Evolutionary conservation across 208 protist genomes (phyloP), one percentile per base, ranked within the genome.

Genomic region (Porcisia hertigi): DNA sequence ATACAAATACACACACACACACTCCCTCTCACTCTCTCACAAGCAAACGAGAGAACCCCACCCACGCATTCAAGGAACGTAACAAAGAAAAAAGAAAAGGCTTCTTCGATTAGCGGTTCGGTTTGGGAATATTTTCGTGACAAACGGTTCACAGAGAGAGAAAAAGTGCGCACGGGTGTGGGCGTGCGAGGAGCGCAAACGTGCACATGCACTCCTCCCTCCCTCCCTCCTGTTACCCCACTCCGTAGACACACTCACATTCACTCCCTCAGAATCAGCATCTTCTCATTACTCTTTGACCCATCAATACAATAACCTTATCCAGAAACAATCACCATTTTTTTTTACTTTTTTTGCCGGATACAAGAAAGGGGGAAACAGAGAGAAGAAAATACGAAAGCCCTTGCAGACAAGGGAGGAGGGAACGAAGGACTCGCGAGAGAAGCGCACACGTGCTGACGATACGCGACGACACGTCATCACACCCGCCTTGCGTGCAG

Each of bases 21-120:
- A 58, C 41, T 58, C 30, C n/a, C n/a, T n/a, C n/a, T 0, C 30
- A 30, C 30, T 30, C 30, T 0, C 30, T 30, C 30, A 30, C 30
- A 30, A 30, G 30, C 30, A 30, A 30, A 20, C 71, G 36, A 73
- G 36, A 54, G 47, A 79, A 9, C 25, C n/a, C 67, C 23, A 67
- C 60, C 9, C 43, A 58, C 12, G 47, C 41, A 75, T 60, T 52
- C 57, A 12, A 60, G 23, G 20, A 30, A 60, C 57, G 0, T 12
- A 12, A 12, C 11, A 52, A 12, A 43, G 5, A 57, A 9, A 55
- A n/a, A 53, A 39, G n/a, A 11, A 25, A 14, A 67, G 6, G n/a
- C 23, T 9, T 5, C 20, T 47, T 2, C 7, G n/a, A 14, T 52
- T 45, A 67, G 16, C 41, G 23, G 7, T 47, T 67, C 41, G 18